Conservation (phyloP, 129 eudicot species). For the Flaveria trinervia region DNA sequence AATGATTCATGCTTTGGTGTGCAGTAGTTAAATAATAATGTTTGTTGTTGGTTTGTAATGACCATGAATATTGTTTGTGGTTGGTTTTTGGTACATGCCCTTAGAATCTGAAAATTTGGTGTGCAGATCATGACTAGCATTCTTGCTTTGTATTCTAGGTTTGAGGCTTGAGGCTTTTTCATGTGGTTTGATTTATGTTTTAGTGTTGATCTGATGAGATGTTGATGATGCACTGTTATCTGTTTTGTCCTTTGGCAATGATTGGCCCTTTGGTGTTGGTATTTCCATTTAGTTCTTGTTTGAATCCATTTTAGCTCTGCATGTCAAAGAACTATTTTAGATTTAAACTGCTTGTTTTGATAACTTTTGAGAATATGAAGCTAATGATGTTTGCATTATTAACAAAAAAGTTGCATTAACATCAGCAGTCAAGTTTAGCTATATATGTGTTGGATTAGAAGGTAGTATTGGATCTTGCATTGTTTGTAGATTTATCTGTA, state of each 20-base stretch:
- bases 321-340: conserved; percentile 4
- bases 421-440: background rate
- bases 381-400: no score
- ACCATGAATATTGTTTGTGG: no score
- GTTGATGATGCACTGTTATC: background rate
- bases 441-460: background rate
- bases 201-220: background rate
- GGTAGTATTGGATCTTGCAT: background rate
- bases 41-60: no score
- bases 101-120: no score
- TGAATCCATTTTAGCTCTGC: background rate
- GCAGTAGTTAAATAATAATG: no score
- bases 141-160: no score
- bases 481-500: conserved; percentile 6
- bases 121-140: no score
- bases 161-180: background rate
- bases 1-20: no score
- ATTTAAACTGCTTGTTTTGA: background rate
- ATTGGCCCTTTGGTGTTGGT: background rate
- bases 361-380: no score
- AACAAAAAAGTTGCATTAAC: no score
- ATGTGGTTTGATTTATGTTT: background rate
- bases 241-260: background rate
- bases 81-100: no score
- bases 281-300: conserved; percentile 9